These are phyloP conservation scores for Hypoxylon fragiforme DNA, from an alignment of 495 filamentous ascomycete genomes.

Conservation along the genomic window DNA sequence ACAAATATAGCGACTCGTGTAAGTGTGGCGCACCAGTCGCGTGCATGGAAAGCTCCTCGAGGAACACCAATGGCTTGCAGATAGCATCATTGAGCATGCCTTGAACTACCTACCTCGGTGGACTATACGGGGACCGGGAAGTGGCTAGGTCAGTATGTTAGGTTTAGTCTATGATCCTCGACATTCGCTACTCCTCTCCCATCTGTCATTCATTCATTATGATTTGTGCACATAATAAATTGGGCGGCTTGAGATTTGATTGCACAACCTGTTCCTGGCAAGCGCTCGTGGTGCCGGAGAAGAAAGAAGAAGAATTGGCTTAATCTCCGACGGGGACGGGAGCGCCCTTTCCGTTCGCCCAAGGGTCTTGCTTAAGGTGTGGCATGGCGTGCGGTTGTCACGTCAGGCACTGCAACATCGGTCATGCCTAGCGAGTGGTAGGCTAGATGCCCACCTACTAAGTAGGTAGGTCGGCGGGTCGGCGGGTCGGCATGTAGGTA, in stretches of 20 bases:
- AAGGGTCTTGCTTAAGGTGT: neutral
- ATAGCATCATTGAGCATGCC: conserved; percentile 11
- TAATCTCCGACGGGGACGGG: conserved; percentile 25
- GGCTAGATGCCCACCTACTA: too few relatives aligned
- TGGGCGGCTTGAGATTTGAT: too few relatives aligned
- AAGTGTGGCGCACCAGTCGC: neutral
- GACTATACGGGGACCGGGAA: too few relatives aligned
- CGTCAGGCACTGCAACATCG: conserved; percentile 21
- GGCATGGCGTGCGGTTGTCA: conserved; percentile 22
- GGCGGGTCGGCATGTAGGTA: too few relatives aligned
- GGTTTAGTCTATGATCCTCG: too few relatives aligned
- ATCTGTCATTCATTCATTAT: too few relatives aligned
- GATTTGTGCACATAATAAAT: too few relatives aligned
- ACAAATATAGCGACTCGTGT: too few relatives aligned
- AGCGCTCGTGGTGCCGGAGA: neutral
- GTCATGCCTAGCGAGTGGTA: conserved; percentile 15
- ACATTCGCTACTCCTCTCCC: too few relatives aligned
- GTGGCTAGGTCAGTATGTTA: too few relatives aligned
- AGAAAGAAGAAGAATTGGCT: conserved; percentile 2
- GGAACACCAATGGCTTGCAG: conserved; percentile 2
- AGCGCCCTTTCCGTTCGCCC: neutral
- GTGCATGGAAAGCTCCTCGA: conserved; percentile 6
- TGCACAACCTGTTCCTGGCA: neutral
- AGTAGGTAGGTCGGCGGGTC: too few relatives aligned
- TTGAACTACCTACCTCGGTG: too few relatives aligned